Base-by-base conservation (phyloP, 768 basidiomycete species). In the Leccinum ochraceum region DNA sequence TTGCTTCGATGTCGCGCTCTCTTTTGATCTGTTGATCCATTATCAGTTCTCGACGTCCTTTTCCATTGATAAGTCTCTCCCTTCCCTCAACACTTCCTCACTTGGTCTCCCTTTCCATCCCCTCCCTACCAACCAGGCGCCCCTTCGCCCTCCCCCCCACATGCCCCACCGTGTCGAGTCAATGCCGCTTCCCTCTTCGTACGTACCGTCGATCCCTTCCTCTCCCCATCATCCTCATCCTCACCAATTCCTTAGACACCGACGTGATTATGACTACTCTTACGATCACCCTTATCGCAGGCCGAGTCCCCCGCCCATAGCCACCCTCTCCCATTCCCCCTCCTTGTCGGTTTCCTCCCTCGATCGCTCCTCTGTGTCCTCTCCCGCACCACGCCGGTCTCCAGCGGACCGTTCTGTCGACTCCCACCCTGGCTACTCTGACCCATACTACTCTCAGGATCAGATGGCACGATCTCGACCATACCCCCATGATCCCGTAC, bases 301-400 rank as follows among this genome's bases (percentile, higher is more conserved):
- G 22, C 80, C 77, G 59, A 83, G 76, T 57, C 84, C 78, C 36
- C 83, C 77, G 2, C 82, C 79, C 61, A 81, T 80, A 61, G 80
- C 81, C 10, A 78, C 80, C 49, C 77, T 79, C 61, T 75, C 84
- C 26, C 83, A 84, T 68, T 88, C 87, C 0, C 86, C 87, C 44
- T 83, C 86, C 6, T 75, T 83, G 37, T 86, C 84, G 10, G 79
- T 82, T 37, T 83, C 84, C 49, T 85, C 85, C 0, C 76, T 82
- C 37, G 86, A 86, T 76, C 81, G 84, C 67, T 83, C 83, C 50
- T 81, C 83, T 36, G 80, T 83, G 50, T 80, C 80, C n/a, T 84
- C 86, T 1, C 85, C 88, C 7, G 83, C 84, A 62, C 68, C 81
- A 57, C 77, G 83, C 66, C 74, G 78, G 62, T 76, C 77, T 3